Evolutionary conservation across 768 basidiomycete genomes (phyloP).

Genomic region (Cyclocybe cylindracea): DNA sequence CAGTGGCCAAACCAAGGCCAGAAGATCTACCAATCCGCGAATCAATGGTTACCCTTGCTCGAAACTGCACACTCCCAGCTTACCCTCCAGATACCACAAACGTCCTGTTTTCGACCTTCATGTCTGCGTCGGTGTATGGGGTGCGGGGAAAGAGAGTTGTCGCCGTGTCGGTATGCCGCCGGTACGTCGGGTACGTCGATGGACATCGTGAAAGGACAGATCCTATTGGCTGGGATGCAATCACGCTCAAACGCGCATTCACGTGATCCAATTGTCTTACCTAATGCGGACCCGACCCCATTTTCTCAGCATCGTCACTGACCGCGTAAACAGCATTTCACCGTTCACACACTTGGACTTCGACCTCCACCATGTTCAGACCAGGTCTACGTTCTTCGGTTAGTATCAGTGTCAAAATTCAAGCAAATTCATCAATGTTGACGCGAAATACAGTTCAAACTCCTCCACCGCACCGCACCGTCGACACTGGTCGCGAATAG

Average conservation of each 20-base stretch:
- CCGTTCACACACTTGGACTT: conserved; percentile 8
- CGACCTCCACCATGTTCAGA: conserved; percentile 41
- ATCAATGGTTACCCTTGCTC: not conserved
- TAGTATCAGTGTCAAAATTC: conserved; percentile 17
- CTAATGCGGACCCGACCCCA: conserved; percentile 1
- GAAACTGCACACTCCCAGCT: conserved; percentile 8
- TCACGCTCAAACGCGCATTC: conserved; percentile 16
- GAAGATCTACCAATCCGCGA: conserved; percentile 41
- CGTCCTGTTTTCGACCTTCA: conserved; percentile 50
- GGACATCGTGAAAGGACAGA: conserved; percentile 10
- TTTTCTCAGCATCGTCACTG: conserved; percentile 12
- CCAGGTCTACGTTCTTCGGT: conserved; percentile 47
- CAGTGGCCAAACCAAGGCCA: conserved; percentile 58
- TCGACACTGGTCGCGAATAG: conserved; percentile 25
- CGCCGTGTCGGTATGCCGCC: not conserved
- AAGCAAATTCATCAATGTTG: not conserved
- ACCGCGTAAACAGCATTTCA: conserved; percentile 8
- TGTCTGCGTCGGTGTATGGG: not conserved
- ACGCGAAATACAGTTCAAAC: conserved; percentile 23
- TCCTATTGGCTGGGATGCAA: conserved; percentile 17
- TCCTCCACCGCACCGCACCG: conserved; percentile 29
- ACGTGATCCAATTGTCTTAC: conserved; percentile 14
- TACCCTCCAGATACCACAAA: conserved; percentile 62
- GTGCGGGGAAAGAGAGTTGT: not conserved
- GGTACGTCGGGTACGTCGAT: conserved; percentile 7